Evolutionary conservation across 441 rosid species (phyloP).

Genomic region (Melastoma candidum): DNA sequence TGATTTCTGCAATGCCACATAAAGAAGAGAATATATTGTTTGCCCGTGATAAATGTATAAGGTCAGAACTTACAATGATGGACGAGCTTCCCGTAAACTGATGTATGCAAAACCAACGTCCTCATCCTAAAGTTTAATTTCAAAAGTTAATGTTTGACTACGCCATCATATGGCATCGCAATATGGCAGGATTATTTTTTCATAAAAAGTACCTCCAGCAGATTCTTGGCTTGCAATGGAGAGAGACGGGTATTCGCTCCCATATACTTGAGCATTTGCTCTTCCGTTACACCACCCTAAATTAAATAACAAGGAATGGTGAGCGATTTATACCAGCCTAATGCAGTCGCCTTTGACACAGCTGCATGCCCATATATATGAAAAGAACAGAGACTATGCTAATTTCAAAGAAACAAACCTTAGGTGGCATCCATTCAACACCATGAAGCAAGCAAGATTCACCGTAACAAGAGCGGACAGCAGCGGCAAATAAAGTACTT

Average conservation of each 20-base stretch:
- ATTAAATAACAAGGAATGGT: conserved; percentile 6
- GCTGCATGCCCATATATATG: not conserved
- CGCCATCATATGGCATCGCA: not conserved
- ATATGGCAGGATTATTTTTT: conserved; percentile 10
- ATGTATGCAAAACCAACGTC: conserved; percentile 85
- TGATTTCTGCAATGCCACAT: not conserved
- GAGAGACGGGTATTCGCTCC: conserved; percentile 85
- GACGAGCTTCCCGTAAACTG: conserved; percentile 82
- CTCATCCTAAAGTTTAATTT: conserved; percentile 44
- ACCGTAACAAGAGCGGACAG: conserved; percentile 87
- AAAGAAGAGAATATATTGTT: not conserved
- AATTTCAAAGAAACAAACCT: conserved; percentile 29
- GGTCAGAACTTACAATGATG: conserved; percentile 64
- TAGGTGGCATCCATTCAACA: conserved; percentile 98
- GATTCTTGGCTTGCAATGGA: conserved; percentile 55
- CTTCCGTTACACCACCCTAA: conserved; percentile 93
- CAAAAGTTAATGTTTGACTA: conserved; percentile 1
- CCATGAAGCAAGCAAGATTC: conserved; percentile 96
- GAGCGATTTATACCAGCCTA: not conserved
- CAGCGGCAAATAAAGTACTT: conserved; percentile 80
- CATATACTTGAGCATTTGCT: conserved; percentile 91
- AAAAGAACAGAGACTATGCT: not conserved
- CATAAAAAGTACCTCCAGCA: conserved; percentile 59
- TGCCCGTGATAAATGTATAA: conserved; percentile 10
- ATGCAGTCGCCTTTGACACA: not conserved